phyloP scores from a whole-genome alignment of 129 eudicot genomes.

The Flaveria brownii region DNA sequence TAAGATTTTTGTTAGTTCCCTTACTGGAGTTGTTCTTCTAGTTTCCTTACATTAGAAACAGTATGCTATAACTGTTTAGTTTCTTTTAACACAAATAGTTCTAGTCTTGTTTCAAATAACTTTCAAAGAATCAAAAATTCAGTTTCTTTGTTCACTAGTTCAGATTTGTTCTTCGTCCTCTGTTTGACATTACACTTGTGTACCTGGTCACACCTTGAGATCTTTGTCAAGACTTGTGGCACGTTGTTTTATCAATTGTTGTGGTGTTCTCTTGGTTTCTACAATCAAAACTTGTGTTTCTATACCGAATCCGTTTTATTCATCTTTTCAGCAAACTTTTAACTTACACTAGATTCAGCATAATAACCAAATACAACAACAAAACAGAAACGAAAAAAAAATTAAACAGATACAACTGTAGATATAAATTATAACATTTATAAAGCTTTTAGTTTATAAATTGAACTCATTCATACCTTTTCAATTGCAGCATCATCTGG shows the following conservation, averaged over 20 bases:
- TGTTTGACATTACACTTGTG: background rate
- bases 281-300: background rate
- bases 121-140: background rate
- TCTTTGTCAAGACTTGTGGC: background rate
- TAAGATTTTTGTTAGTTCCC: background rate
- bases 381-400: background rate
- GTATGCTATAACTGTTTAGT: background rate
- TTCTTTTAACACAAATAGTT: background rate
- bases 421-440: background rate
- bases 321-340: background rate
- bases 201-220: background rate
- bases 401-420: too few species aligned
- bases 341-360: background rate
- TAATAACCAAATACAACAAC: background rate
- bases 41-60: background rate
- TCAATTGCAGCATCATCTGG: slow-evolving; percentile 99
- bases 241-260: background rate
- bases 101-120: background rate
- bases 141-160: background rate
- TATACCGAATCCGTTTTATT: background rate
- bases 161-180: background rate
- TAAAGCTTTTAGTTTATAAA: background rate
- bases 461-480: slow-evolving; percentile 48
- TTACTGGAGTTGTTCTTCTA: background rate
- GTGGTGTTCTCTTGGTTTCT: background rate